Percentiles rank a stretch among this genome's conserved stretches.
These are phyloP conservation scores for Cyclostephanos tholiformis DNA, from an alignment of 108 stramenopile genomes.

Conservation along the genomic window DNA sequence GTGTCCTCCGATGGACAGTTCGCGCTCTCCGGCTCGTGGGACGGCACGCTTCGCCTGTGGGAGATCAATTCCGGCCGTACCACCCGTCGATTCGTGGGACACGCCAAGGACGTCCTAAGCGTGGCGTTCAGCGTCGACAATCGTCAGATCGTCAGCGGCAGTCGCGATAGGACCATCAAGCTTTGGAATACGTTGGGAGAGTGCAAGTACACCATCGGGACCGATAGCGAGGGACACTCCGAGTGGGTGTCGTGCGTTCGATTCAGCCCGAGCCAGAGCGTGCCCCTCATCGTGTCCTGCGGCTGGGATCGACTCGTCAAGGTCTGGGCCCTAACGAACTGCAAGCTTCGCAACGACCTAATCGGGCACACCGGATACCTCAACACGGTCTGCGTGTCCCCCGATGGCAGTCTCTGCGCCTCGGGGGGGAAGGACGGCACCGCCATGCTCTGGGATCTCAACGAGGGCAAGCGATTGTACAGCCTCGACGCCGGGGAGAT, in stretches of 20 bases:
- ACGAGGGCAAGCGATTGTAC: conserved; percentile 99
- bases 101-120: conserved; percentile 98
- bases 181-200: conserved; percentile 99
- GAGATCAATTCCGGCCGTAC: conserved; percentile 96
- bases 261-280: conserved; percentile 93
- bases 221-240: conserved; percentile 93
- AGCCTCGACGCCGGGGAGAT: conserved; percentile 97
- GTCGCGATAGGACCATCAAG: conserved; percentile 98
- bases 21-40: conserved; percentile 97
- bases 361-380: conserved; percentile 99
- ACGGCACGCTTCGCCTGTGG: conserved; percentile 98
- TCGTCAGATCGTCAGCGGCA: conserved; percentile 98
- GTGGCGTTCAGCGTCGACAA: conserved; percentile 99
- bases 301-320: conserved; percentile 99
- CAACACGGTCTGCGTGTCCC: conserved; percentile 99
- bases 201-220: conserved; percentile 94
- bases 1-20: conserved; percentile 97
- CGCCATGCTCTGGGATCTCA: conserved; percentile 99
- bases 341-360: conserved; percentile 98
- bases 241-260: conserved; percentile 99
- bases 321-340: conserved; percentile 98
- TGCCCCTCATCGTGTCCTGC: conserved; percentile 96
- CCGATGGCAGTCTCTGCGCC: conserved; percentile 99
- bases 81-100: conserved; percentile 98
- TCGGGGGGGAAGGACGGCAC: conserved; percentile 99